Evolutionary conservation across 345 rosid genomes (phyloP), one percentile per base, ranked within the genome.

Genomic region (Carallia pectinifolia): DNA sequence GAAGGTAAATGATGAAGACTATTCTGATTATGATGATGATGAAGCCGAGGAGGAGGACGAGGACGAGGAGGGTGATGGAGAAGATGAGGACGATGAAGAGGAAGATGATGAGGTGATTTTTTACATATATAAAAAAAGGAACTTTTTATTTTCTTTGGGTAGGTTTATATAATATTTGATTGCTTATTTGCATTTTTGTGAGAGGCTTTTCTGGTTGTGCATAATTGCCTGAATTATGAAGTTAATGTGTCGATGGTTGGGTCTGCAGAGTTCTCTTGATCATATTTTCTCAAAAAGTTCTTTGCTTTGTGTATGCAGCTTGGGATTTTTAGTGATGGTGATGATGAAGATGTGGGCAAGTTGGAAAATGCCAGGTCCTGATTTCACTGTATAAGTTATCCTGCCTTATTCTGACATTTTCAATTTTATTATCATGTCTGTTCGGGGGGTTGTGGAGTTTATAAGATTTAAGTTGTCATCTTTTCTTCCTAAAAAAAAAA

Each of bases 361-460:
- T 61, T 84, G 70, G 81, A 66, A 55, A 80, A 60, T 54, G 85
- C 85, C 17, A 82, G 88, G 96, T 90, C 50, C 62, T 62, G 23
- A 59, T 10, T 77, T 34, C 61, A 12, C 36, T 63, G 2, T 55
- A 27, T 74, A 55, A 60, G 68, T 47, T n/a, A 12, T 61, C 55
- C 47, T 2, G 63, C 40, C 17, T 44, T 62, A 0, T 29, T 72
- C 17, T 44, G 70, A 37, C 37, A 5, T 16, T 54, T 17, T 27
- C 13, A 17, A 4, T 29, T 53, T 63, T 19, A 1, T 61, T 37
- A 18, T 37, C 0, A 5, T 33, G 6, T 30, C 18, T 30, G 44
- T 44, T 44, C 50, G 10, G 2, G 6, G 52, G 58, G 23, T 8
- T 48, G 50, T 37, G 16, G 2, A 1, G 37, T 30, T 71, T 34